Evolutionary conservation across 2,329 filamentous ascomycete genomes (phyloP), one percentile per base, ranked within the genome.

Genomic region (Cladophialophora yegresii): DNA sequence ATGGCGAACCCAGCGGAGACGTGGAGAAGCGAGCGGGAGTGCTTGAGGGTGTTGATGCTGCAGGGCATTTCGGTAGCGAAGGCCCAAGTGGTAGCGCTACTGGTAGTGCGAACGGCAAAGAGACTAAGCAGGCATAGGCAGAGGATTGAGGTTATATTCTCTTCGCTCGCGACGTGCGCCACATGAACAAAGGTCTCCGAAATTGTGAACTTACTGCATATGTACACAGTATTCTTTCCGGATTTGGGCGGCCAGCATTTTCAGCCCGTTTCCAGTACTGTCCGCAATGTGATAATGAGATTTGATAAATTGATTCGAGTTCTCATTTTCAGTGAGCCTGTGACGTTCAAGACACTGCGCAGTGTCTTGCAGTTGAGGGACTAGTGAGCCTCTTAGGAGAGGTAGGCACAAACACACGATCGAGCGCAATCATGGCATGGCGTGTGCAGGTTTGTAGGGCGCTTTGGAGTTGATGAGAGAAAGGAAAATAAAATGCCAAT

Each of bases 111-210:
- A 47, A 36, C 47, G 58, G 32, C 32, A 68, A 68, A 33, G 33
- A 53, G 49, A 62, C 58, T 10, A 68, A 68, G 40, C 66, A 66
- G 50, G 58, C 58, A 61, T 68, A 54, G 47, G 36, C 23, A 12
- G 8, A 20, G 9, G 10, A 4, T 23, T 50, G n/a, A 20, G 16
- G 4, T 13, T 8, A 22, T 12, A 4, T 22, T 50, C 23, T 26
- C 47, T 26, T 22, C 47, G 47, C 13, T 8, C 20, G 22, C 13
- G 16, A 32, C 4, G 9, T 4, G 9, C 26, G 12, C 26, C 10
- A 28, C 26, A 12, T 33, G 28, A 33, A 16, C 22, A 54, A 54
- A 20, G 12, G 26, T 32, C 51, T 4, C 26, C 7, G 28, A 10
- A 20, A 22, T 4, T 33, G 9, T 16, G 36, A 22, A 9, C 20